Conservation (phyloP, 176 grass and related monocot species). For the Melocanna baccifera region DNA sequence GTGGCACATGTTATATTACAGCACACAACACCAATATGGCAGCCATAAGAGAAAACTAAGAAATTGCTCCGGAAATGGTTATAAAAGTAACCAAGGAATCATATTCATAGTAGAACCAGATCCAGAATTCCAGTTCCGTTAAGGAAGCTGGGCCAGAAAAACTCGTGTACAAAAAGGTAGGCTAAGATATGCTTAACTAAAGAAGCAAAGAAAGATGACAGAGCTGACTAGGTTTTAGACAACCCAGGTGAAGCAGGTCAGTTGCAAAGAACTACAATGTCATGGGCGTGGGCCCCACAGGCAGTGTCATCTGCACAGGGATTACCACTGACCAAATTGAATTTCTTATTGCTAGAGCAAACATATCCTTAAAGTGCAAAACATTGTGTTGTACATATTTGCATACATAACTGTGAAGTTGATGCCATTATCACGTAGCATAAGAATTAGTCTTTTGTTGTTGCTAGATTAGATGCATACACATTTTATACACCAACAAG, state of each 20-base stretch:
- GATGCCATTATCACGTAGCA: background rate
- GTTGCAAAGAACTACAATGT: background rate
- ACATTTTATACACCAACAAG: background rate
- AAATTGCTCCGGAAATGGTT: background rate
- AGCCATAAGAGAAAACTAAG: background rate
- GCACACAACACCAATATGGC: background rate
- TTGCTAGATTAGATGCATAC: background rate
- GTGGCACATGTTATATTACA: background rate
- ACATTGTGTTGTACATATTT: background rate
- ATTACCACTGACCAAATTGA: background rate
- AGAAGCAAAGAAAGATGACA: background rate
- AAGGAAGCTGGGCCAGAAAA: background rate
- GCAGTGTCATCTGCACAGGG: background rate
- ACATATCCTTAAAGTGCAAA: background rate
- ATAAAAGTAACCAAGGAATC: background rate
- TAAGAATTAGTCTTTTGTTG: background rate
- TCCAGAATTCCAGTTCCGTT: background rate
- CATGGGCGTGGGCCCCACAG: background rate
- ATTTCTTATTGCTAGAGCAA: background rate
- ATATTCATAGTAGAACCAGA: background rate
- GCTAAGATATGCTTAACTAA: background rate
- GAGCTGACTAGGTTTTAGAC: background rate
- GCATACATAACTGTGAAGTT: background rate
- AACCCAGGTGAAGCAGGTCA: background rate
- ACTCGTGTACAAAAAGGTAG: background rate